phyloP scores from a whole-genome alignment of 2,329 filamentous ascomycete species.

The Bipolaris zeicola region DNA sequence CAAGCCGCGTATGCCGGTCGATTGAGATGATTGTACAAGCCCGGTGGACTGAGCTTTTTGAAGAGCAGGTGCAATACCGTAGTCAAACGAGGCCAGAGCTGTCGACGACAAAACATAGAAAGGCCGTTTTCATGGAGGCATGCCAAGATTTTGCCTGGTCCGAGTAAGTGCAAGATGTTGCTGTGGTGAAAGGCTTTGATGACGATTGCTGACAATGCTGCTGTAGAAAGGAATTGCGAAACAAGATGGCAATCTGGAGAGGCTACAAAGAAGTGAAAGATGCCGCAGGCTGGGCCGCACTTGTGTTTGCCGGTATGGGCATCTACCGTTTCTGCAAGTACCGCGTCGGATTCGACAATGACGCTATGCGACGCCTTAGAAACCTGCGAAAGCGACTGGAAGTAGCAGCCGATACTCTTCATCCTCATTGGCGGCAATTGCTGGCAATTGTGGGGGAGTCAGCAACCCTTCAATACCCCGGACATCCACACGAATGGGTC shows the following conservation, averaged over 20 bases:
- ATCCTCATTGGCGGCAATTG: slow-evolving; percentile 59
- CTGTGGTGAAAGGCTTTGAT: neutral
- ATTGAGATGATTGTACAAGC: slow-evolving; percentile 65
- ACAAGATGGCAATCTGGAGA: slow-evolving; percentile 60
- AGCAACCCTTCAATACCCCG: slow-evolving; percentile 50
- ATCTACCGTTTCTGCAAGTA: slow-evolving; percentile 68
- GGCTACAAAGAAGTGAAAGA: slow-evolving; percentile 65
- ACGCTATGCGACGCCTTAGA: slow-evolving; percentile 56
- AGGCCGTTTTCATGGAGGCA: slow-evolving; percentile 59
- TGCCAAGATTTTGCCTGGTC: slow-evolving; percentile 61
- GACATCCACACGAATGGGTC: slow-evolving; percentile 61
- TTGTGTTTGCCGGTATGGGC: slow-evolving; percentile 63
- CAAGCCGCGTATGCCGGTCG: slow-evolving; percentile 61
- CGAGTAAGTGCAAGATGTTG: slow-evolving; percentile 39
- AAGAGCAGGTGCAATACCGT: slow-evolving; percentile 56
- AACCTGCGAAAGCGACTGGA: slow-evolving; percentile 56
- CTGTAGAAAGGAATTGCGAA: slow-evolving; percentile 59
- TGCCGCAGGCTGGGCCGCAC: slow-evolving; percentile 60
- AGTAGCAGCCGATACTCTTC: slow-evolving; percentile 59
- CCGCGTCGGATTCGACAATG: slow-evolving; percentile 58
- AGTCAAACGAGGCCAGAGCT: slow-evolving; percentile 48
- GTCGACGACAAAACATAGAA: slow-evolving; percentile 57
- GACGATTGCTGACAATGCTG: neutral
- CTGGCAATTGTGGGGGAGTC: slow-evolving; percentile 55
- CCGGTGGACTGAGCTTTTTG: slow-evolving; percentile 62